Evolutionary conservation across 1,284 basidiomycete species (phyloP).

Genomic region (Ustilago xerochloae): DNA sequence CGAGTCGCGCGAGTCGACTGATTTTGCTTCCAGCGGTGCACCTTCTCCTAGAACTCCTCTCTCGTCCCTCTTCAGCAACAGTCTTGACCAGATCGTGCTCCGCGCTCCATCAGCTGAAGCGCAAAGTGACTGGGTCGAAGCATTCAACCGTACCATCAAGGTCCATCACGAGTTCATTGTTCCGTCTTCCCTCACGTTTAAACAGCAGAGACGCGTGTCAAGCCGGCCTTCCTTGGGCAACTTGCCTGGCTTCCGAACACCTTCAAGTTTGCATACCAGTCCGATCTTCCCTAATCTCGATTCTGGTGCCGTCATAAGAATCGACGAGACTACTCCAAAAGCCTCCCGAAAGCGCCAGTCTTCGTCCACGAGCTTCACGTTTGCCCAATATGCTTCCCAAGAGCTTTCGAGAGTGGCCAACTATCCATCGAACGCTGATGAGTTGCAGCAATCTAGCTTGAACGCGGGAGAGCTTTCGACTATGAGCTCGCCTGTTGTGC

Average conservation of each 20-base stretch:
- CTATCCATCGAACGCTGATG: background rate
- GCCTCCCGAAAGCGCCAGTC: constrained; percentile 15
- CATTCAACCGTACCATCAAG: constrained; percentile 25
- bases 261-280: background rate
- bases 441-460: background rate
- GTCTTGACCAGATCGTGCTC: background rate
- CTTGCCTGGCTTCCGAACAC: constrained; percentile 30
- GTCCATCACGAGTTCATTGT: background rate
- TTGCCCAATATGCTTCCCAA: constrained; percentile 1
- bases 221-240: constrained; percentile 12
- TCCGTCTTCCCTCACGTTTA: background rate
- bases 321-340: constrained; percentile 19
- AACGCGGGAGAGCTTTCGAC: background rate
- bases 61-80: constrained; percentile 6
- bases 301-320: background rate
- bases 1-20: constrained; percentile 4
- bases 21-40: constrained; percentile 10
- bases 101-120: background rate
- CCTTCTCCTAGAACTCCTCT: constrained; percentile 18
- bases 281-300: constrained; percentile 1
- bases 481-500: background rate
- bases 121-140: constrained; percentile 21
- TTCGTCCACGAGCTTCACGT: constrained; percentile 10
- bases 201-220: background rate
- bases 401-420: background rate